Evolutionary conservation across 192 early-diverging fungal genomes (phyloP), one percentile per base, ranked within the genome.

Genomic region (Martensiomyces pterosporus): DNA sequence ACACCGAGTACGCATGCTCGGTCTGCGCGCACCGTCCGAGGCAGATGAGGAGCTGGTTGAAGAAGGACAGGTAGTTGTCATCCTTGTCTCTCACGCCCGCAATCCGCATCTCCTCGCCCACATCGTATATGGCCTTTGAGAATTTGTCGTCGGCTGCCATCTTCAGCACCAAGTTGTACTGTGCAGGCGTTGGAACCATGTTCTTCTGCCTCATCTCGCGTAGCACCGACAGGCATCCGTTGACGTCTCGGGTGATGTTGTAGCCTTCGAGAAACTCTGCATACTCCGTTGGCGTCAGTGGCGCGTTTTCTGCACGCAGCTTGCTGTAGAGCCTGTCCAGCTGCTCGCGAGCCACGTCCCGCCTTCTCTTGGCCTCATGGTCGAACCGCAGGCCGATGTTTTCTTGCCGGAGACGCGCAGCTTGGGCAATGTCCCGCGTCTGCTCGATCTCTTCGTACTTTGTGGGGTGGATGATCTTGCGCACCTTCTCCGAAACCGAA

Each of bases 201-300:
- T 50, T 52, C 2, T 25, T 14, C 19, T 7, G 4, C 8, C 63
- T 53, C 70, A 66, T 74, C 4, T 40, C 46, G n/a, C 42, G 54
- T 37, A 74, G 54, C 25, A 66, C 63, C 9, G 8, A 3, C 4
- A 58, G 27, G 38, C 70, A 47, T 1, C 21, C 36, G 2, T 8
- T 1, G 14, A 36, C 44, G 47, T 47, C 48, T 9, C 27, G 14
- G n/a, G 57, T 14, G 3, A 33, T 27, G 26, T 35, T 34, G 52
- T 50, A 74, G 6, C 63, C 70, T 9, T 65, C 58, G 5, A 74
- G 38, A 34, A 74, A 40, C 27, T 62, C 63, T 17, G 26, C 27
- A 38, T 51, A 53, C 13, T 64, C 61, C 9, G 26, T 34, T 1
- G n/a, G 13, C 3, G 41, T 25, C 22, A 52, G 14, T 2, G 46